A percentile compares a stretch with the other conserved stretches of the same genome.
phyloP scores from a whole-genome alignment of 352 stramenopile genomes.

The Phytophthora citrophthora region DNA sequence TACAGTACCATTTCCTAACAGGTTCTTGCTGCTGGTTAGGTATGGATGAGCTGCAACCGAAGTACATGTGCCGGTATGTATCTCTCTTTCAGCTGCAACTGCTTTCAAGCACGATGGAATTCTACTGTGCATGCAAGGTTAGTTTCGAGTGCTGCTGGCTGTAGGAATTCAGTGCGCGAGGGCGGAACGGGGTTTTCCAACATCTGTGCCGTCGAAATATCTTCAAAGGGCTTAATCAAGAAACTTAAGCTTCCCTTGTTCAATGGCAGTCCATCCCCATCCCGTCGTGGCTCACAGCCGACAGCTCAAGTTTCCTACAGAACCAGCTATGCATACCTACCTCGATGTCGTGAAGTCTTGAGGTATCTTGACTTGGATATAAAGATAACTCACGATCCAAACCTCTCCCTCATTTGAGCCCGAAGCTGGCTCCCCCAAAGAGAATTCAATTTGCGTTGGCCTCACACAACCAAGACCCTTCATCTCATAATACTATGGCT shows the following conservation, averaged over 20 bases:
- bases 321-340: constrained; percentile 7
- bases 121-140: too few relatives aligned
- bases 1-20: too few relatives aligned
- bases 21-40: too few relatives aligned
- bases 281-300: constrained; percentile 24
- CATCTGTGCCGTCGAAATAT: constrained; percentile 27
- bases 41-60: too few relatives aligned
- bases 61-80: too few relatives aligned
- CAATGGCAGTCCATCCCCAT: constrained; percentile 33
- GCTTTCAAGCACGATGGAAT: too few relatives aligned
- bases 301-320: constrained; percentile 7
- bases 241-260: constrained; percentile 12
- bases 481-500: constrained; percentile 20
- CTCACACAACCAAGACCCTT: constrained; percentile 2
- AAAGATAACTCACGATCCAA: constrained; percentile 1
- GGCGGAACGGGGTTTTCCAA: constrained; percentile 19
- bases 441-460: constrained; percentile 19
- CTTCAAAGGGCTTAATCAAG: constrained; percentile 23
- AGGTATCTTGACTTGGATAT: not conserved
- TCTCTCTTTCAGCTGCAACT: too few relatives aligned
- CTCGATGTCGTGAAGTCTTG: constrained; percentile 2
- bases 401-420: not conserved
- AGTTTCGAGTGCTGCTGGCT: too few relatives aligned
- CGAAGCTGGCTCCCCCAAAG: not conserved
- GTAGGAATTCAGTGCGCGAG: constrained; percentile 6